These are phyloP conservation scores for Colletotrichum siamense DNA, from an alignment of 2,329 filamentous ascomycete species.

Conservation along the genomic window DNA sequence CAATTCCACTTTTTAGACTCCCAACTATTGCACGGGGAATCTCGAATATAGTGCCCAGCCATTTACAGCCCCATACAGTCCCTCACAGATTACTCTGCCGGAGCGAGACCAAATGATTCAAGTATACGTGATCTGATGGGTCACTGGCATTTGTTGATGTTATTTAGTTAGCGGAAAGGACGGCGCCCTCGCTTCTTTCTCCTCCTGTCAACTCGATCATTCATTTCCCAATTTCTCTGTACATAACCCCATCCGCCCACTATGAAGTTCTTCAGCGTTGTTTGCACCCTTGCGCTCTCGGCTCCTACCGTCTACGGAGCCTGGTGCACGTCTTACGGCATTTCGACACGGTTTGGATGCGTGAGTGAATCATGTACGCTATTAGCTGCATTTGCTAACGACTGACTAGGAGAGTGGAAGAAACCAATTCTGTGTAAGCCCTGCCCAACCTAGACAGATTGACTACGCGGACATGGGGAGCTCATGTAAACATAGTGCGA, in stretches of 20 bases:
- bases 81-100: not conserved
- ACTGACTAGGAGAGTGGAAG: not conserved
- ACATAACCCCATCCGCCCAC: not conserved
- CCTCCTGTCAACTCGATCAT: not conserved
- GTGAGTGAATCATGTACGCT: fast-evolving
- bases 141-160: fast-evolving
- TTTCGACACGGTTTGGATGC: not conserved
- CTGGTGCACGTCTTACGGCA: not conserved
- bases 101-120: not conserved
- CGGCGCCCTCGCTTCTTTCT: no score
- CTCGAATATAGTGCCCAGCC: not conserved
- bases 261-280: not conserved
- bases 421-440: not conserved
- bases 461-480: not conserved
- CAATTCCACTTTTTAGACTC: not conserved
- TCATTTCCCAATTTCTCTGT: not conserved
- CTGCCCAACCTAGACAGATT: not conserved
- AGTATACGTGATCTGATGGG: not conserved
- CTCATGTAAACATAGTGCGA: not conserved
- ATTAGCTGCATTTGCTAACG: not conserved
- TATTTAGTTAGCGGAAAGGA: not conserved
- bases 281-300: not conserved
- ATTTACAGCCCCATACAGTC: not conserved
- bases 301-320: not conserved
- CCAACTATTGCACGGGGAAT: not conserved